Evolutionary conservation across 441 rosid genomes (phyloP), one percentile per base, ranked within the genome.

Genomic region (Gossypium laxum): DNA sequence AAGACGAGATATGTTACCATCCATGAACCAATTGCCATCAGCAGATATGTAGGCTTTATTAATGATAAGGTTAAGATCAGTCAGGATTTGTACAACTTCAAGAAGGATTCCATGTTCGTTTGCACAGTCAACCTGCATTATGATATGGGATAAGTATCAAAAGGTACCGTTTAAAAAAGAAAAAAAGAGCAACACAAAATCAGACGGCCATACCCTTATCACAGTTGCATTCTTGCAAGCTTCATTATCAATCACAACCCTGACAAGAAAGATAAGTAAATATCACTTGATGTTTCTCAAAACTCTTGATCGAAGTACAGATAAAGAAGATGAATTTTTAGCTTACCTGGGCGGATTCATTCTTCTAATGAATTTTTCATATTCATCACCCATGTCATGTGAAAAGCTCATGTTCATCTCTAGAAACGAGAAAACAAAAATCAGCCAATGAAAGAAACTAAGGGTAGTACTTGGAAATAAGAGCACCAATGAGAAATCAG

Each of bases 1-100:
- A 0, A 56, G 34, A 56, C 7, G 32, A 11, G 61, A 74, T 50
- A 57, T 64, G 73, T 67, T 76, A 91, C 98, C 98, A 80, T 93
- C 97, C 98, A 93, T 93, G 80, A 93, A 91, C 98, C 98, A 93
- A 65, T 91, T 88, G 52, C 97, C 92, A 82, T 93, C 98, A 74
- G 98, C 90, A 50, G 93, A 88, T 38, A 93, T 90, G 82, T 90
- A 90, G 43, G 97, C 98, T 78, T 93, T 93, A 10, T 81, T 78
- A 48, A 93, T 82, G 79, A 81, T 85, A 38, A 93, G 91, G 77
- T 90, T 86, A 72, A 90, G 93, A 88, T 93, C 98, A 70, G 95
- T 85, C 72, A 93, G 95, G 73, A 91, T 80, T 79, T 91, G 98
- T 4, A 93, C 97, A 78, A 90, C 98, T 76, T 93, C 93, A 72